Base-by-base conservation (phyloP, 139 green algal genomes). In the Auxenochlorella pyrenoidosa region DNA sequence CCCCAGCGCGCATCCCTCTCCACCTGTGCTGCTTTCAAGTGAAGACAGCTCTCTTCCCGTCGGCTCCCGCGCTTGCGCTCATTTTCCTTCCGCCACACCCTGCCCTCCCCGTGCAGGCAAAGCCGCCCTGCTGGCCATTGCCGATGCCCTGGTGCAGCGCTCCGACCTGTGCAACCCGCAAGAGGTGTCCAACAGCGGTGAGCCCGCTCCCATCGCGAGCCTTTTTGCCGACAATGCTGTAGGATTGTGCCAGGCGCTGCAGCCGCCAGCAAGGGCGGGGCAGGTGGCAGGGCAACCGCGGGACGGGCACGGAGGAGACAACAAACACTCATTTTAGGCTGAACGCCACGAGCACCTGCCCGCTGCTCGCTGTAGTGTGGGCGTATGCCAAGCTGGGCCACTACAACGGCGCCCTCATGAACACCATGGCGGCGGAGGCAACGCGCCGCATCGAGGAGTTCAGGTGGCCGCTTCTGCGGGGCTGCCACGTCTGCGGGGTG, bases 161-260 rank as follows among this genome's bases (percentile, higher is more conserved):
- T 87, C 86, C 15, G 70, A 84, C 28, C 66, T 89, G 51, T 94
- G 89, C 87, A 94, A 92, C 85, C 75, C 91, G 12, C 92, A 94
- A 75, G 92, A 94, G 88, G 72, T 94, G 32, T 90, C 86, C 82
- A 95, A 94, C 90, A 87, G 71, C 10, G 58, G 82, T 86, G 82
- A 79, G 82, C 36, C 5, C 13, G 59, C 59, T 68, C 21, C 19
- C 12, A 26, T n/a, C 10, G 5, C 13, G 21, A 68, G 12, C 19
- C 10, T 68, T 68, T 16, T 3, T n/a, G n/a, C n/a, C n/a, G n/a
- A n/a, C n/a, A n/a, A n/a, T n/a, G n/a, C n/a, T 54, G 47, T 54
- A 54, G 8, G 47, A 10, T 6, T 54, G 47, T 54, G 47, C 47
- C 47, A 54, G 10, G 47, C 8, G 47, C 10, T 6, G 47, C n/a